These are phyloP conservation scores for Suhomyces kilbournensis DNA, from an alignment of 805 yeast genomes.

Conservation along the genomic window DNA sequence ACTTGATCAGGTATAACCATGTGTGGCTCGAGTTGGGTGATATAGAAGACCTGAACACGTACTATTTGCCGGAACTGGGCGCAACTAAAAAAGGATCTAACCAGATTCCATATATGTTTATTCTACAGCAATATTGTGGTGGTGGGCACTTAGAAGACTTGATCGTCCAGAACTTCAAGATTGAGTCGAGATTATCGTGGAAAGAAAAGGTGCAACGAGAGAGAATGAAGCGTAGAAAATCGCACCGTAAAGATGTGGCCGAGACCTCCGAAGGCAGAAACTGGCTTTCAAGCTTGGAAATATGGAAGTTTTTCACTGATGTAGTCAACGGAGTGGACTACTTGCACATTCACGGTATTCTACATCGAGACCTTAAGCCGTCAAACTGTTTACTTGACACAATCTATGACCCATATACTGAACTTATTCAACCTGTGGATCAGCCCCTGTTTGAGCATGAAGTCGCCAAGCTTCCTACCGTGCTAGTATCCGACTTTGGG, in stretches of 20 bases:
- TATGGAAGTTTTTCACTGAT: conserved; percentile 65
- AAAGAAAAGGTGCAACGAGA: conserved; percentile 28
- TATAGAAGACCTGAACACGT: conserved; percentile 47
- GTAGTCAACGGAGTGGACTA: conserved; percentile 67
- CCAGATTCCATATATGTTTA: conserved; percentile 67
- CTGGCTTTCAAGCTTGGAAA: conserved; percentile 56
- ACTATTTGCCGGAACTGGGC: conserved; percentile 17
- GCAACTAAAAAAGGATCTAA: conserved; percentile 5
- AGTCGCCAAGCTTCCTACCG: conserved; percentile 50
- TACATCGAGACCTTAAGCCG: conserved; percentile 89
- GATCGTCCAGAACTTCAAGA: conserved; percentile 21
- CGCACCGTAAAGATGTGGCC: background rate
- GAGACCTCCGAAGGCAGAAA: background rate
- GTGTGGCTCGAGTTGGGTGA: conserved; percentile 80
- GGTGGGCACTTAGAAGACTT: conserved; percentile 85
- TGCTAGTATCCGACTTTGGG: conserved; percentile 85
- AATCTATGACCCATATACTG: conserved; percentile 14
- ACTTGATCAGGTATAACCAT: conserved; percentile 81
- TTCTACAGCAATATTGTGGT: conserved; percentile 81
- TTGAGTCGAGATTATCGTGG: conserved; percentile 19
- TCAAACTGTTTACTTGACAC: conserved; percentile 71
- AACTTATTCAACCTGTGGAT: background rate
- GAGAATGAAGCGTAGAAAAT: conserved; percentile 19
- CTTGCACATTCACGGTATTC: conserved; percentile 68
- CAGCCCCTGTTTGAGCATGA: conserved; percentile 12